Conservation (phyloP, 257 asterid species). For the Nicotiana paniculata region DNA sequence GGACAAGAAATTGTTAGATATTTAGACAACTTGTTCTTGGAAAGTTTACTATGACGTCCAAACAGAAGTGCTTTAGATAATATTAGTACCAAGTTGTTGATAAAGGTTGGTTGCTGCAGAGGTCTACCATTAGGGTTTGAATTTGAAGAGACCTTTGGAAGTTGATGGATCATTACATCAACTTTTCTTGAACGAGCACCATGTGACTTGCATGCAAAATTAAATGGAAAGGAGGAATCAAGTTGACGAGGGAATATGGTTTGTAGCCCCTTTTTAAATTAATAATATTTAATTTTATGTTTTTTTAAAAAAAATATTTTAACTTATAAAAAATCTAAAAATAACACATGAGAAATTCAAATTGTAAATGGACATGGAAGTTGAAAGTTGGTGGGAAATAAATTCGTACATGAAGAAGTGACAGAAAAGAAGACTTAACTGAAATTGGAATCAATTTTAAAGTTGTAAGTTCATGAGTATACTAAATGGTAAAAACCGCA, state of each 20-base stretch:
- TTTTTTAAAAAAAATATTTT: no score
- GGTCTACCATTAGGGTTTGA: constrained; percentile 16
- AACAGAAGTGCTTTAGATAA: background rate
- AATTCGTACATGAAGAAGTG: constrained; percentile 2
- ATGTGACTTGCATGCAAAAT: constrained; percentile 2
- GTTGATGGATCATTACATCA: background rate
- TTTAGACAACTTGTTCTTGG: background rate
- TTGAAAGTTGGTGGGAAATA: constrained; percentile 24
- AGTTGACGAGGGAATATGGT: constrained; percentile 20
- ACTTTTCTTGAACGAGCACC: background rate
- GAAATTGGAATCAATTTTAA: constrained; percentile 10
- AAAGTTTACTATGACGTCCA: background rate
- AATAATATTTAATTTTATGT: no score
- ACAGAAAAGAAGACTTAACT: constrained; percentile 7
- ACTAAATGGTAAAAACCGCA: background rate
- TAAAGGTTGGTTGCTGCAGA: background rate
- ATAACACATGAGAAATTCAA: no score
- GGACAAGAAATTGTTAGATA: no score
- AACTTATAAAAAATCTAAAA: no score
- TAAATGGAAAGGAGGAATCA: constrained; percentile 10
- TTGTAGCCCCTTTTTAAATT: no score
- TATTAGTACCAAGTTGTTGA: constrained; percentile 21
- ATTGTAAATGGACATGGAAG: no score
- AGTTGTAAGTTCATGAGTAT: constrained; percentile 8
- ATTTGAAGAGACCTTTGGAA: constrained; percentile 10